Percentiles rank a stretch among this genome's conserved stretches.
These are phyloP conservation scores for Melaleuca alternifolia DNA, from an alignment of 345 rosid genomes.

Conservation along the genomic window DNA sequence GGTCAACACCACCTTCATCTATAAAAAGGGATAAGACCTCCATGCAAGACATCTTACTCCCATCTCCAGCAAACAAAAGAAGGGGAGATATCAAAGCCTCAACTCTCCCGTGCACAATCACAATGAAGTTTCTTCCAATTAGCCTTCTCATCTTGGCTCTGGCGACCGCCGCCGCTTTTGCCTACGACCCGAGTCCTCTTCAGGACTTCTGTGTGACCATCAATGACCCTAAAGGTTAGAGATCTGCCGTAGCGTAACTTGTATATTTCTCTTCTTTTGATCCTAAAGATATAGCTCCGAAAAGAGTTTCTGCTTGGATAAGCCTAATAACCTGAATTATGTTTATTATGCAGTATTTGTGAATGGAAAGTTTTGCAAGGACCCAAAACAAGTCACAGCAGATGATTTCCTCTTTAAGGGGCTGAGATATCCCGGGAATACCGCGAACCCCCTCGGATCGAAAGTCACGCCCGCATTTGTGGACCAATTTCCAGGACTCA, in stretches of 20 bases:
- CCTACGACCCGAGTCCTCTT: background rate
- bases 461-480: background rate
- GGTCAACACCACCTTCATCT: background rate
- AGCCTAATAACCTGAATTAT: background rate
- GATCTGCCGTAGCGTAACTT: too few relatives aligned
- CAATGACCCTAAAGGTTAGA: background rate
- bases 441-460: background rate
- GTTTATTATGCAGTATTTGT: background rate
- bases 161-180: background rate
- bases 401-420: background rate
- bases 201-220: background rate
- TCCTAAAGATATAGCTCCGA: background rate
- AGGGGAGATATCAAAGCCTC: background rate
- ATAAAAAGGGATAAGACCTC: background rate
- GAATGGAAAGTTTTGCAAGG: background rate
- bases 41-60: too few relatives aligned
- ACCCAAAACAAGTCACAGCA: background rate
- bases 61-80: too few relatives aligned
- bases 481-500: conserved; percentile 3
- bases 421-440: background rate
- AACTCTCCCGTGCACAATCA: background rate
- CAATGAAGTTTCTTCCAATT: background rate
- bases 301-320: background rate
- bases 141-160: background rate
- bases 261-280: background rate